phyloP scores from a whole-genome alignment of 306 rosid genomes.

The Cucurbita pepo region DNA sequence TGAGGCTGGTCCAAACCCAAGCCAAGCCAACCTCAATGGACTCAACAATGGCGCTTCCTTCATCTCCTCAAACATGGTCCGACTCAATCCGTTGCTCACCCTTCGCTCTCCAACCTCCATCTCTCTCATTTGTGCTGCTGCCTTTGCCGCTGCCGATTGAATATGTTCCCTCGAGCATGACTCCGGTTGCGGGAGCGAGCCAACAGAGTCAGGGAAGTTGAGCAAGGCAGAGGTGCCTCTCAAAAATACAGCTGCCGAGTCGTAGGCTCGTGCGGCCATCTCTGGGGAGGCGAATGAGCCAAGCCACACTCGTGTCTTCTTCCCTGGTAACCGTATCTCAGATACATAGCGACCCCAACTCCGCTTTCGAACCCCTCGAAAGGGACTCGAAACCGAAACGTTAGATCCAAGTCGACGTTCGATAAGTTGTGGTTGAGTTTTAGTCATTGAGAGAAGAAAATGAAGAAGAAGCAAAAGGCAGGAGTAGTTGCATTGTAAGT shows the following conservation, averaged over 20 bases:
- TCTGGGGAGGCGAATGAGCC: slow-evolving; percentile 34
- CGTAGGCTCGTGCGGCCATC: slow-evolving; percentile 43
- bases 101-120: neutral
- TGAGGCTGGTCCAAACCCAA: neutral
- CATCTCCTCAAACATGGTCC: neutral
- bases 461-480: neutral
- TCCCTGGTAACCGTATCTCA: slow-evolving; percentile 27
- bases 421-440: neutral
- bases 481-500: neutral
- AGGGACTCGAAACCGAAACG: neutral
- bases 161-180: slow-evolving; percentile 28
- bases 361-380: slow-evolving; percentile 32
- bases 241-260: slow-evolving; percentile 34
- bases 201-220: slow-evolving; percentile 25
- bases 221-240: slow-evolving; percentile 28
- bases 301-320: slow-evolving; percentile 35
- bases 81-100: neutral
- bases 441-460: neutral
- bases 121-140: slow-evolving; percentile 10
- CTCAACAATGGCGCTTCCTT: neutral
- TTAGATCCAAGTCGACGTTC: neutral
- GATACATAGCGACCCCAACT: slow-evolving; percentile 50
- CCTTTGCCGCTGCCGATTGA: slow-evolving; percentile 38
- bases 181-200: slow-evolving; percentile 25
- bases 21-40: neutral